Evolutionary conservation across 2,329 filamentous ascomycete genomes (phyloP).

Genomic region (Fusarium incarnatum): DNA sequence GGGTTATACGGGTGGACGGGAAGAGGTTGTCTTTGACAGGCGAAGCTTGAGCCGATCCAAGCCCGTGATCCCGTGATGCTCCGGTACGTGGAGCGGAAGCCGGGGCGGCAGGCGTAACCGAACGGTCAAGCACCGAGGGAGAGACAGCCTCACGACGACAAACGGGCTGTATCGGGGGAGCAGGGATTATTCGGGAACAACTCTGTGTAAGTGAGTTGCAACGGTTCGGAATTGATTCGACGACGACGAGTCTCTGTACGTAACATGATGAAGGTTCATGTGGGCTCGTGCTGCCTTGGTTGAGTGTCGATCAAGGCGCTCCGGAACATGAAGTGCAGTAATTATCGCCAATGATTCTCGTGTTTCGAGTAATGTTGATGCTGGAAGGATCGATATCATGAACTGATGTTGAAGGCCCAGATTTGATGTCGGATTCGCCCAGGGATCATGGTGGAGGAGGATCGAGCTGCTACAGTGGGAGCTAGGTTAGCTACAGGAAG

Average conservation of each 20-base stretch:
- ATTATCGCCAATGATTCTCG: neutral
- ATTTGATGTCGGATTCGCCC: slow-evolving; percentile 29
- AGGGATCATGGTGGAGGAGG: slow-evolving; percentile 35
- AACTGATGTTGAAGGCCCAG: slow-evolving; percentile 30
- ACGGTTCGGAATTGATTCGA: slow-evolving; percentile 20
- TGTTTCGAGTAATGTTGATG: slow-evolving; percentile 5
- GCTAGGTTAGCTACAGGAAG: slow-evolving; percentile 1
- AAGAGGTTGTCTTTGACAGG: slow-evolving; percentile 29
- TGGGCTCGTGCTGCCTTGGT: slow-evolving; percentile 15
- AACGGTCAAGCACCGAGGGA: slow-evolving; percentile 40
- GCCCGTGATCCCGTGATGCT: slow-evolving; percentile 48
- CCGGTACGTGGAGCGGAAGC: slow-evolving; percentile 45
- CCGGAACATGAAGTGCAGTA: slow-evolving; percentile 1
- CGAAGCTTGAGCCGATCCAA: slow-evolving; percentile 45
- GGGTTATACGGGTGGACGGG: slow-evolving; percentile 33
- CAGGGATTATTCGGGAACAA: slow-evolving; percentile 40
- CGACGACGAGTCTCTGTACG: slow-evolving; percentile 16
- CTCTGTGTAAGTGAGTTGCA: slow-evolving; percentile 27
- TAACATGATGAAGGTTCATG: slow-evolving; percentile 18
- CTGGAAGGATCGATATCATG: slow-evolving; percentile 28
- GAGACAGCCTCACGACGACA: slow-evolving; percentile 25
- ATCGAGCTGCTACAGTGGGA: slow-evolving; percentile 9
- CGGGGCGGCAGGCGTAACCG: slow-evolving; percentile 43
- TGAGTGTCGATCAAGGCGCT: slow-evolving; percentile 14
- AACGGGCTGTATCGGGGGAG: slow-evolving; percentile 44